Evolutionary conservation across 2,329 filamentous ascomycete species (phyloP), one percentile per base, ranked within the genome.

Genomic region (Pyrenochaeta sp.): DNA sequence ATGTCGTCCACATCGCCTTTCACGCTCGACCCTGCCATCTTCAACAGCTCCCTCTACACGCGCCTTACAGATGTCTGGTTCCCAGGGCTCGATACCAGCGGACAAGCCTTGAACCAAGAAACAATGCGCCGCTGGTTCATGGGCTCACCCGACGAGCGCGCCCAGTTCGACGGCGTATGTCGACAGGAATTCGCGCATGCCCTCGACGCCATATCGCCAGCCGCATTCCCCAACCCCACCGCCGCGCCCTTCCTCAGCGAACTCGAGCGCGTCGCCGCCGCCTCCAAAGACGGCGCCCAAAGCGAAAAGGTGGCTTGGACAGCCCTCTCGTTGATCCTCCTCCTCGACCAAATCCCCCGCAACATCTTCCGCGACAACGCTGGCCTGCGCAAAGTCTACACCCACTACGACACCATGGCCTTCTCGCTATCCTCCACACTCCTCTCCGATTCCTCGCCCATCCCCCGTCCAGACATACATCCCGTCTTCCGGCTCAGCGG

Each of bases 291-390:
- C 76, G 11, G 34, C 52, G 6, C 41, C 54, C 10, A 65, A 15
- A 57, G 57, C 9, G 51, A 54, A 30, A 46, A 60, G 21, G 62
- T 51, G 1, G 70, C 68, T 1, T 67, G 69, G 35, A 70, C 67
- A 3, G 61, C 74, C 9, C 68, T 87, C 2, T 74, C 75, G 30
- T 61, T 86, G 0, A 56, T 83, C 4, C 54, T 87, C 2, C 72
- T 87, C 2, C 74, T 87, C 2, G 85, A 87, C 50, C 84, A 87
- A 58, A 74, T 87, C 28, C 75, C 84, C 0, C 78, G 85, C 2
- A 86, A 87, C 59, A 75, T 81, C 51, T 84, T 80, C 67, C 81
- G 85, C 10, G 77, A 73, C 0, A 55, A 57, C 6, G 52, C 59
- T 0, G 68, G 72, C 0, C 66, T 81, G 17, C 63, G 72, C 0